Evolutionary conservation across 176 grass and related monocot species (phyloP).

Genomic region (Aegilops tauschii): DNA sequence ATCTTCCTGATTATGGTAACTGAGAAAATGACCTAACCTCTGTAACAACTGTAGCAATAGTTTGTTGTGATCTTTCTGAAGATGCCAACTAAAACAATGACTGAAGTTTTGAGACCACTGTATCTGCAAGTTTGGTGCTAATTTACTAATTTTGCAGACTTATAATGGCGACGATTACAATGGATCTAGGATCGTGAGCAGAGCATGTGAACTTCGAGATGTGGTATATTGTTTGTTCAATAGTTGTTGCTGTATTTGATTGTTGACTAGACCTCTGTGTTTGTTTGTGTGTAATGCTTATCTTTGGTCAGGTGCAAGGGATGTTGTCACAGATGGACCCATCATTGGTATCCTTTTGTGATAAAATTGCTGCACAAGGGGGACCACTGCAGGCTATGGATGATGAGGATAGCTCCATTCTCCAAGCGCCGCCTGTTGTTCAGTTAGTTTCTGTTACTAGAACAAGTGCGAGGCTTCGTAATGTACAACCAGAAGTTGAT

Average conservation of each 20-base stretch:
- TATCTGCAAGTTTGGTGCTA: constrained; percentile 10
- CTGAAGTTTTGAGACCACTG: background rate
- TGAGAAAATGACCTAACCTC: constrained; percentile 20
- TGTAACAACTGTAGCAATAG: background rate
- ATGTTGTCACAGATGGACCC: constrained; percentile 99
- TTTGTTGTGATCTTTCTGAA: constrained; percentile 6
- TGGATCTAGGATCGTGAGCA: constrained; percentile 91
- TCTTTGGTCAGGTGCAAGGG: constrained; percentile 66
- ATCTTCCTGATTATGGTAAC: background rate
- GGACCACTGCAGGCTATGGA: constrained; percentile 53
- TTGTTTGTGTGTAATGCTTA: constrained; percentile 1
- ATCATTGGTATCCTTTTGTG: constrained; percentile 83
- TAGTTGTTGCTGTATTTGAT: constrained; percentile 1
- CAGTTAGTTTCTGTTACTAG: constrained; percentile 71
- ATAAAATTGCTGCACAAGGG: constrained; percentile 86
- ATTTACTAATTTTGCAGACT: constrained; percentile 43
- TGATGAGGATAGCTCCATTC: constrained; percentile 55
- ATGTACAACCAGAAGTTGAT: constrained; percentile 86
- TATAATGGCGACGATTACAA: constrained; percentile 94
- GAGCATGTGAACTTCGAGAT: constrained; percentile 94
- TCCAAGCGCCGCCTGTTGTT: constrained; percentile 72
- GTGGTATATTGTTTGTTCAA: constrained; percentile 58
- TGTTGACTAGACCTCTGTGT: background rate
- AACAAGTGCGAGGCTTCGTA: constrained; percentile 87
- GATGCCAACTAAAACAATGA: constrained; percentile 7